Evolutionary conservation across 805 yeast genomes (phyloP), one percentile per base, ranked within the genome.

Genomic region (Priceomyces melissophilus): DNA sequence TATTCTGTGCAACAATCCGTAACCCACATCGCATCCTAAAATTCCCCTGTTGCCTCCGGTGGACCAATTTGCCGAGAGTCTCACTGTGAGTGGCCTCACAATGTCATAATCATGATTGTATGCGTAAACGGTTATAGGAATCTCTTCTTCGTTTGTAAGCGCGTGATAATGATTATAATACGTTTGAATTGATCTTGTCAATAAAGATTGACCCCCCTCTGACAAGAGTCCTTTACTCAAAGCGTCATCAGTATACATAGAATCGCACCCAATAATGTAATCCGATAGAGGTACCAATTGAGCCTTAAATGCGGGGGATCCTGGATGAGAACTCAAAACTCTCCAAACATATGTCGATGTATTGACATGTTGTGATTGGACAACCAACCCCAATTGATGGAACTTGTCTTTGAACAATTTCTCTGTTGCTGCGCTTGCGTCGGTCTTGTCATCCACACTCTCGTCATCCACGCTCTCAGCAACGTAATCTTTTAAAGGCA

Each of bases 21-120:
- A 90, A 0, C 97, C 98, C 13, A 91, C 95, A 48, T 90, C 95
- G 64, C 96, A 89, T 2, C 99, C 99, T 29, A 91, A 65, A 29
- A 88, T 69, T 1, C 96, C 96, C 48, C 69, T 75, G 11, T 90
- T 88, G 11, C 58, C 63, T 8, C 67, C 72, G 10, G 50, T 49
- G n/a, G 89, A 87, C 88, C 93, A 86, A 12, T 67, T 60, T n/a
- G 75, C 73, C n/a, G 75, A 67, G 33, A 70, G 57, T 40, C 76
- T 69, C n/a, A 90, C 87, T 0, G 86, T 81, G 3, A 91, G 90
- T 0, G 96, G 96, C 51, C 99, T 75, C 30, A 88, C 82, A 10
- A 84, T 74, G 57, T 91, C 93, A 54, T 80, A 84, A 54, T 86
- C 95, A 51, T 84, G 91, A 60, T 91, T 91, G 62, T 91, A 91